Percentiles rank a stretch among this genome's conserved stretches.
Conservation (phyloP, 192 early-diverging fungal species). For the Coemansia sp. region DNA sequence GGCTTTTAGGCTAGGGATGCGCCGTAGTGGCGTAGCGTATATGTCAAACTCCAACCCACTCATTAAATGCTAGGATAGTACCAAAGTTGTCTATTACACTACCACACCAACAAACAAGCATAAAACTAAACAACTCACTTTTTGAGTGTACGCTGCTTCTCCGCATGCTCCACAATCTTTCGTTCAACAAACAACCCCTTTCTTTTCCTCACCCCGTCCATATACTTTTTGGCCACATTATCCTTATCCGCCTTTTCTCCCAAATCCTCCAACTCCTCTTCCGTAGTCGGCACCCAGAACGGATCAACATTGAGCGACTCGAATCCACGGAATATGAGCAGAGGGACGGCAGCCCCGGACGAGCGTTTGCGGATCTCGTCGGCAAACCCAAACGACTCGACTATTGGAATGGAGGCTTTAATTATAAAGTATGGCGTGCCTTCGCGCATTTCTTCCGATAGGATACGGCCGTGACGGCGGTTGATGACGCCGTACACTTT, state of each 20-base stretch:
- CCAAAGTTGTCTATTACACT: too few relatives aligned
- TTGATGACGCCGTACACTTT: slow-evolving; percentile 94
- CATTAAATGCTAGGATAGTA: too few relatives aligned
- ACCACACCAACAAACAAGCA: too few relatives aligned
- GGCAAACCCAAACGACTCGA: slow-evolving; percentile 98
- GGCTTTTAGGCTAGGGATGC: too few relatives aligned
- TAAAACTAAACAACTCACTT: slow-evolving; percentile 10
- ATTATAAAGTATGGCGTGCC: slow-evolving; percentile 96
- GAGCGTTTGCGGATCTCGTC: slow-evolving; percentile 97
- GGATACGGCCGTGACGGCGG: slow-evolving; percentile 83
- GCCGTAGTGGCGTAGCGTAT: too few relatives aligned
- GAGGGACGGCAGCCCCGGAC: slow-evolving; percentile 91
- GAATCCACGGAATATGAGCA: slow-evolving; percentile 93
- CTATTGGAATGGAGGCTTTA: slow-evolving; percentile 80
- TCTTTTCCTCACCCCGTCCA: slow-evolving; percentile 90
- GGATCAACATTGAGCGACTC: slow-evolving; percentile 91
- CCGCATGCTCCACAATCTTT: slow-evolving; percentile 85
- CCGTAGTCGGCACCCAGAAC: slow-evolving; percentile 97
- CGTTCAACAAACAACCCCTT: neutral
- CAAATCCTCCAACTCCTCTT: slow-evolving; percentile 72
- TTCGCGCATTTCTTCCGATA: slow-evolving; percentile 96
- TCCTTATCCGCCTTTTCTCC: slow-evolving; percentile 97
- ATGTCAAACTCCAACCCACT: too few relatives aligned
- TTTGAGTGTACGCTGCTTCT: slow-evolving; percentile 80
- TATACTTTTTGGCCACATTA: slow-evolving; percentile 93